Evolutionary conservation across 805 yeast genomes (phyloP).

Genomic region (Naumovozyma castellii): DNA sequence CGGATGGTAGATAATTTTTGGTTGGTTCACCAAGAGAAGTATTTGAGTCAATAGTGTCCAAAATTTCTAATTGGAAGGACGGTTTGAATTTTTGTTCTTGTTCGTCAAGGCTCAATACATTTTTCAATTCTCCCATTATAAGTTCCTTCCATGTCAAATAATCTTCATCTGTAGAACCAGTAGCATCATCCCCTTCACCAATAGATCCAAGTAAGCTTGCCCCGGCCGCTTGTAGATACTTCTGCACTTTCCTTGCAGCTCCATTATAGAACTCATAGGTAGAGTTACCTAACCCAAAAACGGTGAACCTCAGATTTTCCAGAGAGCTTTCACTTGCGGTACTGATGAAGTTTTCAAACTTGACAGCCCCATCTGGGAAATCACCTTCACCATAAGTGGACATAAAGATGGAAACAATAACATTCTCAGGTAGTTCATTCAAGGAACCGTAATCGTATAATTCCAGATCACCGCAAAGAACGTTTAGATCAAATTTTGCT

Average conservation of each 20-base stretch:
- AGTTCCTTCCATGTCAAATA: slow-evolving; percentile 86
- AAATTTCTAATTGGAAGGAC: slow-evolving; percentile 36
- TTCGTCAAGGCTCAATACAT: slow-evolving; percentile 60
- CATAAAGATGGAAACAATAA: slow-evolving; percentile 64
- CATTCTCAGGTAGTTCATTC: slow-evolving; percentile 48
- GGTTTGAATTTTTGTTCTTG: slow-evolving; percentile 70
- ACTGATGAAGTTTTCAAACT: slow-evolving; percentile 61
- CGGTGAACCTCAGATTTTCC: slow-evolving; percentile 51
- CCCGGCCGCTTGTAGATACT: slow-evolving; percentile 48
- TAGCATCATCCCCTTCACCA: slow-evolving; percentile 94
- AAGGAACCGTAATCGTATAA: slow-evolving; percentile 79
- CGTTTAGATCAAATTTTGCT: slow-evolving; percentile 67
- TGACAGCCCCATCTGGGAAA: slow-evolving; percentile 89
- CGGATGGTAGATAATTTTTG: slow-evolving; percentile 38
- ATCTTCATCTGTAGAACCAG: slow-evolving; percentile 92
- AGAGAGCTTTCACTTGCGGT: slow-evolving; percentile 44
- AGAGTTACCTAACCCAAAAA: slow-evolving; percentile 90
- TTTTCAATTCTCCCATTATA: slow-evolving; percentile 56
- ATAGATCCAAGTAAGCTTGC: slow-evolving; percentile 65
- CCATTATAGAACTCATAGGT: slow-evolving; percentile 89
- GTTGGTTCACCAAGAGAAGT: slow-evolving; percentile 80
- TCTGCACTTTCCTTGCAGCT: slow-evolving; percentile 56
- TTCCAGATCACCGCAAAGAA: slow-evolving; percentile 81
- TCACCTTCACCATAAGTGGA: slow-evolving; percentile 99
- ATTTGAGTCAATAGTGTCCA: slow-evolving; percentile 31